Evolutionary conservation across 805 yeast species (phyloP).

Genomic region (Kregervanrija fluxuum): DNA sequence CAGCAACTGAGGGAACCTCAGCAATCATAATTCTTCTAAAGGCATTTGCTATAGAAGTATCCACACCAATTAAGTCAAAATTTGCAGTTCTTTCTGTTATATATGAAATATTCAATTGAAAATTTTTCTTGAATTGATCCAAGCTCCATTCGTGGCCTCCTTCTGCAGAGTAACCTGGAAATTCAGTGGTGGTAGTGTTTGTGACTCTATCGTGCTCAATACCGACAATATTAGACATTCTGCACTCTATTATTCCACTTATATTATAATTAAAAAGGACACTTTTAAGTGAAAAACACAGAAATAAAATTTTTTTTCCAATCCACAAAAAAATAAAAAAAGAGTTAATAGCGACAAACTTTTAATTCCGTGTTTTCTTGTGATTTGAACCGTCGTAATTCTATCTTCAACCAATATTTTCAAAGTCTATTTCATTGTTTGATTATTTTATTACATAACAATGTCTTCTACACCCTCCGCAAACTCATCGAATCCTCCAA

Average conservation of each 20-base stretch:
- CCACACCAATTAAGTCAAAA: slow-evolving; percentile 81
- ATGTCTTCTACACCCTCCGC: neutral
- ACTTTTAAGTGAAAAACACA: neutral
- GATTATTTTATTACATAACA: no score
- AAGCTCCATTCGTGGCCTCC: slow-evolving; percentile 76
- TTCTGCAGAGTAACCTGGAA: slow-evolving; percentile 70
- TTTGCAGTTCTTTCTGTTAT: slow-evolving; percentile 66
- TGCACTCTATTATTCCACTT: no score
- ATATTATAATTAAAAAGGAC: neutral
- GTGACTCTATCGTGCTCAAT: slow-evolving; percentile 89
- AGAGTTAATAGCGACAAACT: no score
- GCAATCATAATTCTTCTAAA: slow-evolving; percentile 95
- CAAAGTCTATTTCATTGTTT: no score
- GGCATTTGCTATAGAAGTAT: slow-evolving; percentile 92
- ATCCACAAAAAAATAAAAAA: neutral
- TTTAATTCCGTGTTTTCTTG: no score
- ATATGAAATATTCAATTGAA: slow-evolving; percentile 61
- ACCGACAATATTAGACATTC: slow-evolving; percentile 58
- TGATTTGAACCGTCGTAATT: no score
- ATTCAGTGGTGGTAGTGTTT: slow-evolving; percentile 82
- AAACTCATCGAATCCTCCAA: neutral
- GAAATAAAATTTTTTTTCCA: neutral
- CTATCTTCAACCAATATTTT: no score
- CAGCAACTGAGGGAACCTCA: slow-evolving; percentile 94
- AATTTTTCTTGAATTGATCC: slow-evolving; percentile 63